Percentiles rank a stretch among this genome's conserved stretches.
Evolutionary conservation across 352 stramenopile species (phyloP).

Genomic region (Phytophthora syringae): DNA sequence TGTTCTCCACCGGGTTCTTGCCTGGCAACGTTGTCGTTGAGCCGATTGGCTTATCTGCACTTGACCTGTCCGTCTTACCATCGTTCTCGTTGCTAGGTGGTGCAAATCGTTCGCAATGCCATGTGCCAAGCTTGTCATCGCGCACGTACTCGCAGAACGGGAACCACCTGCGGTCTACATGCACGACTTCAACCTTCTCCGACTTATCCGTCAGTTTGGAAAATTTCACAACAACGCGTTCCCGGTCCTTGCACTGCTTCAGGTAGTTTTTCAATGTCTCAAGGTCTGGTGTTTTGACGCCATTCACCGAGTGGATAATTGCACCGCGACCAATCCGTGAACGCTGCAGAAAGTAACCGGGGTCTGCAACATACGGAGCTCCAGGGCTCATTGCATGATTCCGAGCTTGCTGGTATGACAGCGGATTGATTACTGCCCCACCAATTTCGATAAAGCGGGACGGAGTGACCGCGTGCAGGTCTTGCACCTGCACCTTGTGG

Average conservation of each 20-base stretch:
- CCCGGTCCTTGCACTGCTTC: conserved; percentile 72
- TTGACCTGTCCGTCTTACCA: conserved; percentile 14
- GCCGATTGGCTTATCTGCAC: conserved; percentile 45
- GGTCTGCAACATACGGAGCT: conserved; percentile 83
- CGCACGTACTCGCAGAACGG: conserved; percentile 84
- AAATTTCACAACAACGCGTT: conserved; percentile 88
- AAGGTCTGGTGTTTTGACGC: conserved; percentile 84
- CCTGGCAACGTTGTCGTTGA: conserved; percentile 84
- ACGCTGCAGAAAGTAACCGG: conserved; percentile 91
- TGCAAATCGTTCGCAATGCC: conserved; percentile 78
- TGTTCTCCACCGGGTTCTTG: conserved; percentile 86
- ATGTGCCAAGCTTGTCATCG: conserved; percentile 80
- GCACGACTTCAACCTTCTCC: conserved; percentile 85
- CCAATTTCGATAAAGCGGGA: conserved; percentile 89
- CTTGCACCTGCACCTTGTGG: conserved; percentile 73
- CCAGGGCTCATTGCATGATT: conserved; percentile 80
- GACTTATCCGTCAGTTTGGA: conserved; percentile 77
- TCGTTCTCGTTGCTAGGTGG: conserved; percentile 6
- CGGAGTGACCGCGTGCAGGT: conserved; percentile 87
- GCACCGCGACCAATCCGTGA: conserved; percentile 83
- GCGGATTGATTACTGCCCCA: conserved; percentile 86
- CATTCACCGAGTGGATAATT: conserved; percentile 90
- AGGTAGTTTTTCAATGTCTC: conserved; percentile 86
- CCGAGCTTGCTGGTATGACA: conserved; percentile 92
- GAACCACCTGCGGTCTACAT: conserved; percentile 93